Base-by-base conservation (phyloP, 225 moss, liverwort and hornwort genomes). In the Antitrichia curtipendula region DNA sequence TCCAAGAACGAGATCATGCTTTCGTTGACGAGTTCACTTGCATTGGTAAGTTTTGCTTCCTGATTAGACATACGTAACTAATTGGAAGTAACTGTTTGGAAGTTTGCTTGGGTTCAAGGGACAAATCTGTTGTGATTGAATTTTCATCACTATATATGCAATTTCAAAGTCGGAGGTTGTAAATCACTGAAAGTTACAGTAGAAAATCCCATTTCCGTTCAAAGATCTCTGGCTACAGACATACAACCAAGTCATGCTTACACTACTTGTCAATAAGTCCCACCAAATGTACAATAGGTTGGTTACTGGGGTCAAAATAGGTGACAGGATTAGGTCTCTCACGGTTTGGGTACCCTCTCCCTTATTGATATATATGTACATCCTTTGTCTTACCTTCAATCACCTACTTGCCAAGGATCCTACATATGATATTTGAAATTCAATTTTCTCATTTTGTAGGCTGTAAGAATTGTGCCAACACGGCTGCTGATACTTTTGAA, bases 21-120 rank as follows among this genome's bases (percentile, higher is more conserved):
- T 99, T 99, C 82, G 99, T 99, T 40, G 99, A 99, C 74, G 99
- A 99, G 83, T 99, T 99, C 87, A 87, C 94, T 53, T 99, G 99
- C 91, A 99, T 99, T 61, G 97, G 97, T 97, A 87, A 83, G 69
- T 53, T 38, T 15, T 69, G 40, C 77, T 88, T 49, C 52, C 16
- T 80, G 21, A 40, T 71, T 68, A 31, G 63, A 49, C 13, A 20
- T 52, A 23, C 41, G 7, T 38, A 78, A 43, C 41, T 78, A 6
- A 23, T 43, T 43, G 41, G 58, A 47, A 23, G 61, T 38, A 78
- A 43, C 41, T 78, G 8, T 16, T 43, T 43, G 41, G 58, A 57
- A 72, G 24, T 45, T 80, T 69, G 60, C 31, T 34, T 23, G 32
- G 21, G n/a, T 38, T 28, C 16, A 25, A 40, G 57, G 18, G n/a